These are phyloP conservation scores for Quercus ilex DNA, from an alignment of 306 rosid species.

Conservation along the genomic window DNA sequence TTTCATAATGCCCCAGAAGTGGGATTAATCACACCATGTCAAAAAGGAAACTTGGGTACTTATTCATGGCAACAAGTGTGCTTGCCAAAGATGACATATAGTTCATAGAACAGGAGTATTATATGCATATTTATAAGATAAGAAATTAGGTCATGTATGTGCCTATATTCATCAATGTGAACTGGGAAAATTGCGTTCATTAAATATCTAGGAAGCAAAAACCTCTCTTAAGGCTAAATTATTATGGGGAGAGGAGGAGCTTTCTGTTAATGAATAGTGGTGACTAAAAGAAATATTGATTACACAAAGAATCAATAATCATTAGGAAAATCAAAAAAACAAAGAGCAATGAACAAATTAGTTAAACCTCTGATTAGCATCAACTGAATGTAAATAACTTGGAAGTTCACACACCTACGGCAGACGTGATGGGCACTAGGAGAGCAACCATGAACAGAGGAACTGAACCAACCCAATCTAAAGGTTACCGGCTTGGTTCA, in stretches of 20 bases:
- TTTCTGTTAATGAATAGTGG: neutral
- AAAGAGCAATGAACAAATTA: too few species aligned
- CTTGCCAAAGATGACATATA: neutral
- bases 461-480: too few species aligned
- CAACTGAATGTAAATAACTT: neutral
- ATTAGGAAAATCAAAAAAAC: too few species aligned
- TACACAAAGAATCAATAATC: too few species aligned
- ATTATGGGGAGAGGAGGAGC: neutral
- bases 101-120: neutral
- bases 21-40: neutral
- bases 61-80: neutral
- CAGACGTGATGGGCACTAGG: too few species aligned
- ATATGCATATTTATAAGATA: neutral
- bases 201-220: neutral
- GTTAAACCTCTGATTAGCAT: too few species aligned
- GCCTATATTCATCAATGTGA: neutral
- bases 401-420: neutral
- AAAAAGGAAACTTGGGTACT: neutral
- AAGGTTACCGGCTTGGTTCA: too few species aligned
- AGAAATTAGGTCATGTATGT: neutral
- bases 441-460: too few species aligned
- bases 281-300: too few species aligned
- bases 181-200: neutral
- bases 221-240: neutral
- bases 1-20: conserved; percentile 1